These are phyloP conservation scores for Umbelopsis vinacea DNA, from an alignment of 192 early-diverging fungal species.

Conservation along the genomic window DNA sequence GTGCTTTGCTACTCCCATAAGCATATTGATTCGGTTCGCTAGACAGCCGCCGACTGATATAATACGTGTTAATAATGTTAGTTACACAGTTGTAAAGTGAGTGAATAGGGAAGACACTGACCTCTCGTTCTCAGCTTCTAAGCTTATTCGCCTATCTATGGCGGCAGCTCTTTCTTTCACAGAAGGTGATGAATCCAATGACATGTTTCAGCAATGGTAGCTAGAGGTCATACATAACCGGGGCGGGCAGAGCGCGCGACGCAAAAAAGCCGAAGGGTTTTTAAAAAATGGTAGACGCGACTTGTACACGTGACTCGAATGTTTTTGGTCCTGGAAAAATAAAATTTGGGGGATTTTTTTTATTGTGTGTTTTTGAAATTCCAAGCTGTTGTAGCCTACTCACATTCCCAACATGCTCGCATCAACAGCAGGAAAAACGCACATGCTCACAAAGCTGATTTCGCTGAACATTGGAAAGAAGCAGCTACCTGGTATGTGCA, in stretches of 20 bases:
- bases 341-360: not conserved
- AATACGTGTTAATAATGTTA: not conserved
- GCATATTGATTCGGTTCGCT: not conserved
- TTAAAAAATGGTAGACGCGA: not conserved
- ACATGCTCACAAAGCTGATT: not conserved
- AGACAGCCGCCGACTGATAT: not conserved
- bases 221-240: not conserved
- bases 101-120: not conserved
- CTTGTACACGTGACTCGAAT: not conserved
- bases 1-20: not conserved
- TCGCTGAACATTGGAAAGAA: not conserved
- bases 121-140: conserved; percentile 3
- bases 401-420: not conserved
- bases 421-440: conserved; percentile 3
- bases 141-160: not conserved
- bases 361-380: not conserved
- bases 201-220: not conserved
- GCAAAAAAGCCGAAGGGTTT: not conserved
- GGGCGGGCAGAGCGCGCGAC: not conserved
- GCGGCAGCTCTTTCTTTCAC: conserved; percentile 6
- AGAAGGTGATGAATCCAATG: not conserved
- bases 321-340: too few relatives aligned
- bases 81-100: not conserved
- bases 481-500: conserved; percentile 1
- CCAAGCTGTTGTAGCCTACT: not conserved